These are phyloP conservation scores for Fraxinus angustifolia DNA, from an alignment of 305 asterid species.

Conservation along the genomic window DNA sequence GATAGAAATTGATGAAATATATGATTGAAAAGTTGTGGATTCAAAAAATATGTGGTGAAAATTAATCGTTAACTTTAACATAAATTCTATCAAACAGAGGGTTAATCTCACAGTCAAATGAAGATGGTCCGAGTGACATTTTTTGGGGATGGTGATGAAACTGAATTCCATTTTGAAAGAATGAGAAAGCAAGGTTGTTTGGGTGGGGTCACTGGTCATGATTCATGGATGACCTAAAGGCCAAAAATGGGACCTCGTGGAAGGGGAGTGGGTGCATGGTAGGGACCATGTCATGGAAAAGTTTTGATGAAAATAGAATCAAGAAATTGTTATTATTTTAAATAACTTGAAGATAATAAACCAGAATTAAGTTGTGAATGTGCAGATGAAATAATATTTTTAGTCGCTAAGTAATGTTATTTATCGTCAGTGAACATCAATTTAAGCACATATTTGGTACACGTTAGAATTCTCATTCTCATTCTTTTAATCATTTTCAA, in stretches of 20 bases:
- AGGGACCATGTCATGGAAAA: not conserved
- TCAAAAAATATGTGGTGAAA: too few species aligned
- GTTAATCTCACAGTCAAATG: not conserved
- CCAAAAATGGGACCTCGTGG: not conserved
- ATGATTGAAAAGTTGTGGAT: too few species aligned
- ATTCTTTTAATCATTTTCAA: too few species aligned
- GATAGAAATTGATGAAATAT: too few species aligned
- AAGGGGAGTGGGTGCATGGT: not conserved
- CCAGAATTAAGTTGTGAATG: not conserved
- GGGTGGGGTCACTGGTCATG: conserved; percentile 28
- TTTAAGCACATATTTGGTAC: too few species aligned
- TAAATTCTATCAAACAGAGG: not conserved
- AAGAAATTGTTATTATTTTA: not conserved
- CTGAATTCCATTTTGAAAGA: not conserved
- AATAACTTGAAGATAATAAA: not conserved
- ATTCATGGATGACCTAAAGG: conserved; percentile 39
- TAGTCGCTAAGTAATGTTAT: not conserved
- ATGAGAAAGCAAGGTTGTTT: conserved; percentile 1
- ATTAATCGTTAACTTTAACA: too few species aligned
- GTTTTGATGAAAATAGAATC: not conserved
- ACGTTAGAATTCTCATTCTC: too few species aligned
- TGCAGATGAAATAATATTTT: not conserved
- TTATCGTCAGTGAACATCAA: too few species aligned
- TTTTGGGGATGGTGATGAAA: conserved; percentile 26
- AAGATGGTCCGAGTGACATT: conserved; percentile 3